Percentiles rank a stretch among this genome's conserved stretches.
Evolutionary conservation across 495 filamentous ascomycete species (phyloP).

Genomic region (Penicillium subrubescens): DNA sequence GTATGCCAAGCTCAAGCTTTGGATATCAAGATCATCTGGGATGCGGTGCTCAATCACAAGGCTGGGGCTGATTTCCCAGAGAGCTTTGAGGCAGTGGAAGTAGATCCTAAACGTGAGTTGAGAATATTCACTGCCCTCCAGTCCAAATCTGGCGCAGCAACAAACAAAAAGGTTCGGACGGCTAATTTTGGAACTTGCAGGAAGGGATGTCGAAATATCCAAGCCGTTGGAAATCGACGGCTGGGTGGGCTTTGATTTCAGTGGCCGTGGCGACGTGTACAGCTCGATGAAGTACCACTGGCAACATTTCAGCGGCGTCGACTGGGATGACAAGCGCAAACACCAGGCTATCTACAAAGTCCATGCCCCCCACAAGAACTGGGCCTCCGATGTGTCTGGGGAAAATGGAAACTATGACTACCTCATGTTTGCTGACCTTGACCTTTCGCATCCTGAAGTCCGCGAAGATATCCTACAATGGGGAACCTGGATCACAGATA

Average conservation of each 20-base stretch:
- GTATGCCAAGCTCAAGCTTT: slow-evolving; percentile 49
- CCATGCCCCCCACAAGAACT: slow-evolving; percentile 61
- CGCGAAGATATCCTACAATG: slow-evolving; percentile 63
- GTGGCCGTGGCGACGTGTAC: slow-evolving; percentile 59
- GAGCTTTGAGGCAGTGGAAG: slow-evolving; percentile 60
- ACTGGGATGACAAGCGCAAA: slow-evolving; percentile 62
- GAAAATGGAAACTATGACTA: slow-evolving; percentile 77
- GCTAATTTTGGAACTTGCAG: slow-evolving; percentile 25
- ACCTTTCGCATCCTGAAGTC: slow-evolving; percentile 68
- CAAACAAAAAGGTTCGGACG: neutral
- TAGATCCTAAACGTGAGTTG: slow-evolving; percentile 53
- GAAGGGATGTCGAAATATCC: slow-evolving; percentile 59
- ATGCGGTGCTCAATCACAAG: slow-evolving; percentile 79
- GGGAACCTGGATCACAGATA: slow-evolving; percentile 64
- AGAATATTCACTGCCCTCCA: neutral
- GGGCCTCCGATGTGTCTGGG: slow-evolving; percentile 64
- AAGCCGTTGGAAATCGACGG: slow-evolving; percentile 63
- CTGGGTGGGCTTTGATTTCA: slow-evolving; percentile 70
- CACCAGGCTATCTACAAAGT: slow-evolving; percentile 70
- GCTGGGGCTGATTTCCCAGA: slow-evolving; percentile 67
- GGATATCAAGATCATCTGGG: slow-evolving; percentile 66
- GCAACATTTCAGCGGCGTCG: slow-evolving; percentile 71
- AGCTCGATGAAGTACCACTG: slow-evolving; percentile 66
- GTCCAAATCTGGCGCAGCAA: neutral
- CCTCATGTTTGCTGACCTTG: slow-evolving; percentile 67